These are phyloP conservation scores for Ceratocystis eucalypticola DNA, from an alignment of 2,329 filamentous ascomycete species.

Conservation along the genomic window DNA sequence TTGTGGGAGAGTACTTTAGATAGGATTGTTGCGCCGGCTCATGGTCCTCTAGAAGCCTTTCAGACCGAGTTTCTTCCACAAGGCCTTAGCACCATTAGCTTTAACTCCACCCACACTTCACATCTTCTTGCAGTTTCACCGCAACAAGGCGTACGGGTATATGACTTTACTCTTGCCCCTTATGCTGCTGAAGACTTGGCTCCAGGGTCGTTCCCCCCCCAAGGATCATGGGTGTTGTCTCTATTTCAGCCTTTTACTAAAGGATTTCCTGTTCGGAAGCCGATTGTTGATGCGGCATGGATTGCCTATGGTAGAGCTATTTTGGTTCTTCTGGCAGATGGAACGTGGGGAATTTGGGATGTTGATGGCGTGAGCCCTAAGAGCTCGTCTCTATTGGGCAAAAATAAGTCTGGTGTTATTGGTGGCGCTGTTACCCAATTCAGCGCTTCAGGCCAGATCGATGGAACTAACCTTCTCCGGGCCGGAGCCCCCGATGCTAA, in stretches of 20 bases:
- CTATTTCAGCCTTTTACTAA: constrained; percentile 45
- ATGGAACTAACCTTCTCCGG: constrained; percentile 45
- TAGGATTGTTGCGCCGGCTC: constrained; percentile 22
- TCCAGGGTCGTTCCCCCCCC: constrained; percentile 38
- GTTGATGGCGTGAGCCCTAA: constrained; percentile 44
- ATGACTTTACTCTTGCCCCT: constrained; percentile 44
- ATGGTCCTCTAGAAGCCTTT: constrained; percentile 35
- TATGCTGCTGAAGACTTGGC: constrained; percentile 39
- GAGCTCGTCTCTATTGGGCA: constrained; percentile 35
- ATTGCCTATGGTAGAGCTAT: constrained; percentile 46
- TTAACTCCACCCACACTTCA: constrained; percentile 45
- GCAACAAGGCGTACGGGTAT: constrained; percentile 45
- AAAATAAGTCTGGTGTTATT: constrained; percentile 38
- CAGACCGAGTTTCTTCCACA: constrained; percentile 46
- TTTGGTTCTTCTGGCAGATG: constrained; percentile 45
- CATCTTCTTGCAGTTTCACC: constrained; percentile 45
- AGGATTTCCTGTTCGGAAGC: constrained; percentile 39
- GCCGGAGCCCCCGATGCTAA: constrained; percentile 27
- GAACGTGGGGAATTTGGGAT: constrained; percentile 57
- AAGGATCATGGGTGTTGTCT: constrained; percentile 52
- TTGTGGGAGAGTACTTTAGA: constrained; percentile 46
- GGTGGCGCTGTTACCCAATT: constrained; percentile 47
- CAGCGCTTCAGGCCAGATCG: constrained; percentile 44
- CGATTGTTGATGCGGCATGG: constrained; percentile 50
- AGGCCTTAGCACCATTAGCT: constrained; percentile 42